phyloP scores from a whole-genome alignment of 75 land plant species.

The Pinus tabuliformis region DNA sequence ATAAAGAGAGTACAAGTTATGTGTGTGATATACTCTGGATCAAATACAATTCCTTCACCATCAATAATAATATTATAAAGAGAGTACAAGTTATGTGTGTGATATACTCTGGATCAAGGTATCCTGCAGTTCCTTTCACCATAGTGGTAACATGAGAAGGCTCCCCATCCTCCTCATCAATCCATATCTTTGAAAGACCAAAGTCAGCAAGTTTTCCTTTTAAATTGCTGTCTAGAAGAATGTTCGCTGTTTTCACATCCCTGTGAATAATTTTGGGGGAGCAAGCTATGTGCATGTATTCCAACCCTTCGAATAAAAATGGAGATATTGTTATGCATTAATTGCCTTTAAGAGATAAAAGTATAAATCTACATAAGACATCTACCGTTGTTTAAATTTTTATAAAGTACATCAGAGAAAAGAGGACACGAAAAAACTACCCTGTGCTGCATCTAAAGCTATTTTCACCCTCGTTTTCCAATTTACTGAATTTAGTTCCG shows the following conservation, averaged over 20 bases:
- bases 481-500: not conserved
- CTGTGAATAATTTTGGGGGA: not conserved
- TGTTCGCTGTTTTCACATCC: not conserved
- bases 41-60: no score
- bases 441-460: not conserved
- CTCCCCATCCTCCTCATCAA: not conserved
- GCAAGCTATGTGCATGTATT: not conserved
- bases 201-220: not conserved
- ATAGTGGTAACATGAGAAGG: not conserved
- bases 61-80: no score
- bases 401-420: no score
- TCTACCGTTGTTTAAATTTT: no score
- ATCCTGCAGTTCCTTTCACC: not conserved
- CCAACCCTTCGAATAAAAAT: not conserved
- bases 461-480: not conserved
- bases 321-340: no score
- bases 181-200: not conserved
- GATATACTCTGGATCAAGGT: not conserved
- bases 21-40: no score
- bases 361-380: no score
- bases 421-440: no score
- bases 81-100: no score
- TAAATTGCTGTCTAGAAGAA: not conserved
- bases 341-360: no score
- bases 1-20: no score